Conservation (phyloP, 2,329 filamentous ascomycete genomes). For the Fusarium heterosporum region DNA sequence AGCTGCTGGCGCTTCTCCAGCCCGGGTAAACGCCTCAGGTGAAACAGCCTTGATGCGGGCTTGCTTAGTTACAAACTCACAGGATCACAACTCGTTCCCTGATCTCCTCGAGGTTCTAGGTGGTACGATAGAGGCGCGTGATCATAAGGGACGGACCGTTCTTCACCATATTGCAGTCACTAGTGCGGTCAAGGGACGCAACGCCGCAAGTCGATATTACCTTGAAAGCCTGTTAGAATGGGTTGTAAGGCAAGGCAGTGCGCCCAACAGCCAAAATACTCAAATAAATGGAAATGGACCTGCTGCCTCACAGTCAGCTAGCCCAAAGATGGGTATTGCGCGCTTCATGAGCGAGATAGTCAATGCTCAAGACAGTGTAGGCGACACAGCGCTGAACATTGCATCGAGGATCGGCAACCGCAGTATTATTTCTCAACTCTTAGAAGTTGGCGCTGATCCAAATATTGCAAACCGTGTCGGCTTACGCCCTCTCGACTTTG, state of each 20-base stretch:
- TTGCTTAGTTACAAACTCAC: slow-evolving; percentile 92
- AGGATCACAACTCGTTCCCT: slow-evolving; percentile 90
- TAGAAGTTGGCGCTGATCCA: slow-evolving; percentile 96
- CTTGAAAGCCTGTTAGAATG: slow-evolving; percentile 94
- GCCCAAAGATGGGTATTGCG: slow-evolving; percentile 83
- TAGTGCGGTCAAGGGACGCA: slow-evolving; percentile 93
- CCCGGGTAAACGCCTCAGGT: slow-evolving; percentile 86
- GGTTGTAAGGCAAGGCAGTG: slow-evolving; percentile 86
- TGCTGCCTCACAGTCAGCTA: slow-evolving; percentile 56
- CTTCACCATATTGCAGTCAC: slow-evolving; percentile 97
- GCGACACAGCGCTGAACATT: slow-evolving; percentile 94
- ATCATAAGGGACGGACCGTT: slow-evolving; percentile 90
- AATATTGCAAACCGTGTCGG: slow-evolving; percentile 91
- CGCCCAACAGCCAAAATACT: slow-evolving; percentile 63
- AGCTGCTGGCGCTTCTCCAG: slow-evolving; percentile 85
- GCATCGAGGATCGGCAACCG: slow-evolving; percentile 92
- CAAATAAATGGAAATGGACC: slow-evolving; percentile 50
- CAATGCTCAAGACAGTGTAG: slow-evolving; percentile 91
- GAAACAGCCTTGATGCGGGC: slow-evolving; percentile 95
- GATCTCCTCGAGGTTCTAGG: slow-evolving; percentile 90
- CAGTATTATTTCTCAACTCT: slow-evolving; percentile 94
- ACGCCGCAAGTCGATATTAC: slow-evolving; percentile 93
- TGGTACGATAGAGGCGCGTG: slow-evolving; percentile 88
- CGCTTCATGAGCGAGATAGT: slow-evolving; percentile 98
- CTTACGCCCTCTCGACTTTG: slow-evolving; percentile 91